These are phyloP conservation scores for Oryza meyeriana DNA, from an alignment of 176 grass and related monocot species.

Conservation along the genomic window DNA sequence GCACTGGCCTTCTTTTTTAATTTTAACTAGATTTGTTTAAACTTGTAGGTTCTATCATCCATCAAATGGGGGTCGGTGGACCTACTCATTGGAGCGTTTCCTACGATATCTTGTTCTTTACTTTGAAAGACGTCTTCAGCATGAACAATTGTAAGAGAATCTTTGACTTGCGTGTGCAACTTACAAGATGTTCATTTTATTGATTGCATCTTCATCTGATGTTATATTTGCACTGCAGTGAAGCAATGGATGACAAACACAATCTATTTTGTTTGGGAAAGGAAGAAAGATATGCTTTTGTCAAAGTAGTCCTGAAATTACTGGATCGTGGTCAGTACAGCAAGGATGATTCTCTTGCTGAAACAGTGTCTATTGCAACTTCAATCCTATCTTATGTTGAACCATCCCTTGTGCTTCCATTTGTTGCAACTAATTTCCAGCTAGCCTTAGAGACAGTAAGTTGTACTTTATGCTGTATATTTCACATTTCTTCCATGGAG, in stretches of 20 bases:
- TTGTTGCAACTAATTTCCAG: conserved; percentile 83
- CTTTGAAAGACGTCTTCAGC: conserved; percentile 79
- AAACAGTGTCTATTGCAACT: conserved; percentile 82
- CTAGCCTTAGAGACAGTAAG: conserved; percentile 93
- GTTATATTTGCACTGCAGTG: conserved; percentile 36
- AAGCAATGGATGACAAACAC: conserved; percentile 23
- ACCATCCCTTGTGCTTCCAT: conserved; percentile 79
- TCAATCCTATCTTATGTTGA: conserved; percentile 91
- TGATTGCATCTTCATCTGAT: conserved; percentile 21
- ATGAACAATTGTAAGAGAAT: conserved; percentile 79
- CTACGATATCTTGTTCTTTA: conserved; percentile 75
- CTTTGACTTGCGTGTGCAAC: not conserved
- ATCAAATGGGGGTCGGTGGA: conserved; percentile 97
- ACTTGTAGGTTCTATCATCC: conserved; percentile 96
- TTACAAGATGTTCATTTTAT: conserved; percentile 23
- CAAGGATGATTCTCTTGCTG: conserved; percentile 89
- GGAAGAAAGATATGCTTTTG: conserved; percentile 66
- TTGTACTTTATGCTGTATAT: conserved; percentile 25
- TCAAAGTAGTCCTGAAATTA: conserved; percentile 80
- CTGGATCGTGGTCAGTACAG: conserved; percentile 95
- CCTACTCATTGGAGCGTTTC: conserved; percentile 77
- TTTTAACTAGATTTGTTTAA: conserved; percentile 20
- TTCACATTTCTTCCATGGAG: conserved; percentile 21
- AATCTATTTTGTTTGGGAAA: conserved; percentile 56
- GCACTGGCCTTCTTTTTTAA: conserved; percentile 19